Percentiles rank a stretch among this genome's conserved stretches.
Conservation (phyloP, 2,329 filamentous ascomycete genomes). For the Aspergillus sp. region DNA sequence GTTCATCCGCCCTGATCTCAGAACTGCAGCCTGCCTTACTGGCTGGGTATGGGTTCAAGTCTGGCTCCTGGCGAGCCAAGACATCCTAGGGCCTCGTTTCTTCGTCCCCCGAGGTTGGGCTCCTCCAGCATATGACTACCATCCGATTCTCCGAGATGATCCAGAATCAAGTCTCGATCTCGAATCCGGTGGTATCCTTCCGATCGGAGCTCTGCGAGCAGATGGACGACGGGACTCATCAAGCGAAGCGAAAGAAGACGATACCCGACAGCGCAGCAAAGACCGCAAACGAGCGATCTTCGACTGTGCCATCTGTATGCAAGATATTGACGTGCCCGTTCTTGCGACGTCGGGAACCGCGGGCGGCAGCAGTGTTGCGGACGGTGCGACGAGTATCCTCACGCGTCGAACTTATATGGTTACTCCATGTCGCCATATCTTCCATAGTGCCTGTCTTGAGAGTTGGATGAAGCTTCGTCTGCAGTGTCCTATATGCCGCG, state of each 20-base stretch:
- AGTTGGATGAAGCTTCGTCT: slow-evolving; percentile 93
- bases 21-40: slow-evolving; percentile 62
- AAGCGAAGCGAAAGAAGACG: slow-evolving; percentile 39
- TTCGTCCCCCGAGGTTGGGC: slow-evolving; percentile 70
- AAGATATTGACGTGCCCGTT: slow-evolving; percentile 85
- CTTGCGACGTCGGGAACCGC: slow-evolving; percentile 56
- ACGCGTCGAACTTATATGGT: slow-evolving; percentile 90
- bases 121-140: slow-evolving; percentile 79
- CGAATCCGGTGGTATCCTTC: slow-evolving; percentile 72
- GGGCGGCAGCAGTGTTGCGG: slow-evolving; percentile 41
- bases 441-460: slow-evolving; percentile 87
- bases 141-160: slow-evolving; percentile 70
- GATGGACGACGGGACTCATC: slow-evolving; percentile 42
- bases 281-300: slow-evolving; percentile 63
- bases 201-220: slow-evolving; percentile 68
- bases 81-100: slow-evolving; percentile 84
- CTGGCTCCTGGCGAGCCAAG: slow-evolving; percentile 74
- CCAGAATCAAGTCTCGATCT: slow-evolving; percentile 65
- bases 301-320: slow-evolving; percentile 94
- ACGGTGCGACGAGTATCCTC: slow-evolving; percentile 63
- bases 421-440: slow-evolving; percentile 93
- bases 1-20: slow-evolving; percentile 69
- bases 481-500: slow-evolving; percentile 93
- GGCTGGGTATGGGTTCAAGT: slow-evolving; percentile 89
- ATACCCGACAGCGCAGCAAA: slow-evolving; percentile 41